Base-by-base conservation (phyloP, 768 basidiomycete species). In the Phaeolepiota aurea region DNA sequence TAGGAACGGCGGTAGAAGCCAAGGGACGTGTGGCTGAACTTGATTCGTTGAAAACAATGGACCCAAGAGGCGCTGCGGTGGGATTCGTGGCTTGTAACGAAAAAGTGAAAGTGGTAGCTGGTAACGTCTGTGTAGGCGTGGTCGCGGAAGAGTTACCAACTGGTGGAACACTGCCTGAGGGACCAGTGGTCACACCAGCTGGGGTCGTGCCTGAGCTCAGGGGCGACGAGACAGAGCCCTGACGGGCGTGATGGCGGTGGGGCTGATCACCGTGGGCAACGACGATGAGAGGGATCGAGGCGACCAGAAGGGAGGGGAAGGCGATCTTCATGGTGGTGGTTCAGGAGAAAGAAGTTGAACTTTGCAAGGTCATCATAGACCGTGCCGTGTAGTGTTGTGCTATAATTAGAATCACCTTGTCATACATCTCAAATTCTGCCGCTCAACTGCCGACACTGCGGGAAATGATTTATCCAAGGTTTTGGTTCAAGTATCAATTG, bases 51-150 rank as follows among this genome's bases (percentile, higher is more conserved):
- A 68, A 64, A 18, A 65, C 59, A 44, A 82, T 78, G 5, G 53
- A 56, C 1, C 71, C 55, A 35, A 82, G 56, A 11, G 80, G 77
- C 35, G 77, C 58, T 32, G 80, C 80, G 20, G 78, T 81, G 0
- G 79, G 77, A 54, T 81, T 79, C 4, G 69, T 68, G 2, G 74
- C 57, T 5, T 55, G 45, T 14, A 79, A 58, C 13, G 71, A 59
- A 55, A 77, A 65, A 3, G 71, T 57, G 39, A 63, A 62, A 9
- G 60, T 57, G 0, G 66, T 59, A 2, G 62, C 47, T n/a, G 59
- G 52, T 15, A 47, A 47, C 9, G 61, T 41, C 21, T 52, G 31
- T 21, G 15, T 40, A 15, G 7, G 38, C 11, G 41, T 20, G 15
- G 48, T 18, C 12, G 41, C 14, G 12, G 47, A 38, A 33, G 38